Evolutionary conservation across 2,329 filamentous ascomycete species (phyloP), one percentile per base, ranked within the genome.

Genomic region (Rhynchosporium secalis): DNA sequence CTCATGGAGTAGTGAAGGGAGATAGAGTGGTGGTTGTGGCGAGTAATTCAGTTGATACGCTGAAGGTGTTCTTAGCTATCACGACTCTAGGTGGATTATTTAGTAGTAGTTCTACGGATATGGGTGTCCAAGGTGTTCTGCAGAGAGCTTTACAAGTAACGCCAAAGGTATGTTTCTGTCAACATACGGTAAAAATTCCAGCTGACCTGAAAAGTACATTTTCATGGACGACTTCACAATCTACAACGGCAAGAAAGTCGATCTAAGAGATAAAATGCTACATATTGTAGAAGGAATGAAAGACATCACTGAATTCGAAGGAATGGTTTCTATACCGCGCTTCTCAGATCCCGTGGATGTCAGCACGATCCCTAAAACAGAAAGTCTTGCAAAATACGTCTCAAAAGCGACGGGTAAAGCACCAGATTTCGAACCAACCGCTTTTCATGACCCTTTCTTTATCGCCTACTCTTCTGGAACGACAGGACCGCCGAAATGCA

Each of bases 401-500:
- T 65, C 64, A 3, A 72, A 70, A 38, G 68, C 70, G 0, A 56
- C 65, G 8, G 57, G 70, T 0, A 60, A 38, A 4, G 43, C 45
- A 15, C 66, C 64, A 2, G 59, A 62, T 9, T 74, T 74, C 31
- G 69, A 70, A 54, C 66, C 64, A 54, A 68, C 62, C 3, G 65
- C 68, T 15, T 74, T 72, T 73, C 80, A 86, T 33, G 89, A 94
- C 66, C 91, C 92, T 0, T 88, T 91, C 75, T 76, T 94, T 40
- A 83, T 96, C 41, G 90, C 88, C 62, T 96, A 92, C 71, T 84
- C 88, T 0, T 90, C 87, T 1, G 91, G 91, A 2, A 96, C 91
- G 6, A 96, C 92, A 0, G 91, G 92, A 3, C 85, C 84, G 26
- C 92, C 92, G 12, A 96, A 96, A 72, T 92, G 90, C 63, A 95